These are phyloP conservation scores for Rhodotorula sp. DNA, from an alignment of 1,284 basidiomycete species.

Conservation along the genomic window DNA sequence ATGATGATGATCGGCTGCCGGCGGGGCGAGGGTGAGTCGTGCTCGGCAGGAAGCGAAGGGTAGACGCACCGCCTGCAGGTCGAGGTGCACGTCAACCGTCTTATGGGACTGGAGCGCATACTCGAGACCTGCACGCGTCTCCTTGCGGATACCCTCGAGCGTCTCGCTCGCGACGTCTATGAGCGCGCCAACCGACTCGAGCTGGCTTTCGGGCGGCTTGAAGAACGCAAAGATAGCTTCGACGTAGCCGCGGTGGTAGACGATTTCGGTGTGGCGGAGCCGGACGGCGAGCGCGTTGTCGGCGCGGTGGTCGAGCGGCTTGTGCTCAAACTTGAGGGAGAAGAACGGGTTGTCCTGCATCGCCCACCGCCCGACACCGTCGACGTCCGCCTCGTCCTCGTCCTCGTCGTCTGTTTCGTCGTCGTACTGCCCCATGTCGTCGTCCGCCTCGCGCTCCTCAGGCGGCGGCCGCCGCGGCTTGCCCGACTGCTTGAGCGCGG, in stretches of 20 bases:
- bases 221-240: conserved; percentile 92
- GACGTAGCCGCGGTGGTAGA: conserved; percentile 92
- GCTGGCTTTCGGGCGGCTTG: conserved; percentile 89
- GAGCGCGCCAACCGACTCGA: conserved; percentile 79
- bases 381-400: conserved; percentile 16
- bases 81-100: conserved; percentile 92
- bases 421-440: conserved; percentile 46
- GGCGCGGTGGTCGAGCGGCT: conserved; percentile 88
- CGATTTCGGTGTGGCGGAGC: conserved; percentile 96
- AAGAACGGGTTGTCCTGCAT: conserved; percentile 74
- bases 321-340: conserved; percentile 86
- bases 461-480: conserved; percentile 44
- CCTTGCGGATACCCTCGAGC: conserved; percentile 89
- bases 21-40: not conserved
- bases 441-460: conserved; percentile 47
- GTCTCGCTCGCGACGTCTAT: conserved; percentile 87
- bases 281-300: conserved; percentile 87
- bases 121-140: conserved; percentile 92
- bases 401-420: conserved; percentile 38
- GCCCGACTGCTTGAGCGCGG: conserved; percentile 35
- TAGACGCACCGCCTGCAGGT: conserved; percentile 74
- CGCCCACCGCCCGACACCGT: conserved; percentile 40
- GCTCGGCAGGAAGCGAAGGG: not conserved
- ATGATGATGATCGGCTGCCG: conserved; percentile 84
- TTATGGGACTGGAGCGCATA: conserved; percentile 90